Evolutionary conservation across 305 asterid species (phyloP).

Genomic region (Plantago coronopus): DNA sequence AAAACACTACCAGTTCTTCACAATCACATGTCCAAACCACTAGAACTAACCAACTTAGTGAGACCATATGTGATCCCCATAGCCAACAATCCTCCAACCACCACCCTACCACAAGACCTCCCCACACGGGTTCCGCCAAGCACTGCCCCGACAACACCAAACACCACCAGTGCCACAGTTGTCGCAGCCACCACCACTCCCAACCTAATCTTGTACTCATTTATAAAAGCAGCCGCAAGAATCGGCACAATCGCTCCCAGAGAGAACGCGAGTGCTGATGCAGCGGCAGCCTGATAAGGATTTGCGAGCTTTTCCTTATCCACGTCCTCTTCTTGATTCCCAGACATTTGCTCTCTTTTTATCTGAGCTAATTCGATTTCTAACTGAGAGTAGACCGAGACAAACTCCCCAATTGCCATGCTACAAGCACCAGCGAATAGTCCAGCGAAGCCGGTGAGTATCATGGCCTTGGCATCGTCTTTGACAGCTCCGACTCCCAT

Average conservation of each 20-base stretch:
- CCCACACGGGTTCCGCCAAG: slow-evolving; percentile 36
- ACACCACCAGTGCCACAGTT: slow-evolving; percentile 40
- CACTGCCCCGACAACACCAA: slow-evolving; percentile 46
- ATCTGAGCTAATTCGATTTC: slow-evolving; percentile 54
- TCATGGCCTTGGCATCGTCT: slow-evolving; percentile 46
- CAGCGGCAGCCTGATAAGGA: slow-evolving; percentile 53
- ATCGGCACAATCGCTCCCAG: slow-evolving; percentile 48
- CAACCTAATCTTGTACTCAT: slow-evolving; percentile 32
- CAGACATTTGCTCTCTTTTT: slow-evolving; percentile 25
- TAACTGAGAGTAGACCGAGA: slow-evolving; percentile 52
- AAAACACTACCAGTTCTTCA: background rate
- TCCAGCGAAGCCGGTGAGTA: slow-evolving; percentile 61
- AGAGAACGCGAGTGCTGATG: slow-evolving; percentile 51
- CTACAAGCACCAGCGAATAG: slow-evolving; percentile 66
- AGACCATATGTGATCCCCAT: slow-evolving; percentile 59
- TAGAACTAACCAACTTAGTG: slow-evolving; percentile 32
- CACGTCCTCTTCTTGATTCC: background rate
- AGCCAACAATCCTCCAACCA: slow-evolving; percentile 61
- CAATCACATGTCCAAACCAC: slow-evolving; percentile 31
- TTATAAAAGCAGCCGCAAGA: slow-evolving; percentile 46
- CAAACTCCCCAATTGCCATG: slow-evolving; percentile 79
- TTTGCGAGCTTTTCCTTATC: slow-evolving; percentile 36
- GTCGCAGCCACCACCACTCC: slow-evolving; percentile 46
- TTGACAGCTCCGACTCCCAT: slow-evolving; percentile 65
- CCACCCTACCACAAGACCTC: slow-evolving; percentile 42